Conservation (phyloP, 2,329 filamentous ascomycete species). For the Stemphylium beticola region DNA sequence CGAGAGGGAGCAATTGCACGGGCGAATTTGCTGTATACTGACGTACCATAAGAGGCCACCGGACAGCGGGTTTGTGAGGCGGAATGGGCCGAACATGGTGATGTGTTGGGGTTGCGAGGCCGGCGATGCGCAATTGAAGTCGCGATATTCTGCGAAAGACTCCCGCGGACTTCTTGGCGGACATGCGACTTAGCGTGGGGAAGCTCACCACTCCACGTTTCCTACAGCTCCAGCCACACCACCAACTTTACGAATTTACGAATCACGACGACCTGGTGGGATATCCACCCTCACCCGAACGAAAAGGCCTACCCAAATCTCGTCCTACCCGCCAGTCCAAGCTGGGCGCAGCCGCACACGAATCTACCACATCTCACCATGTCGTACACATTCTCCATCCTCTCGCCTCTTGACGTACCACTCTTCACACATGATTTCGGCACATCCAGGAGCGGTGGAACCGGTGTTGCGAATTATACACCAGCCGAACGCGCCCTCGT, state of each 20-base stretch:
- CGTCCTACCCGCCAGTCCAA: background rate
- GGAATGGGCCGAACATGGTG: conserved; percentile 51
- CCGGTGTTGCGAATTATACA: conserved; percentile 86
- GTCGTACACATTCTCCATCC: conserved; percentile 98
- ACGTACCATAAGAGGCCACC: conserved; percentile 49
- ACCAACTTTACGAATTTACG: conserved; percentile 1
- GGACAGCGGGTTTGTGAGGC: conserved; percentile 48
- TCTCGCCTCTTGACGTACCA: conserved; percentile 93
- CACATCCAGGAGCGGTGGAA: conserved; percentile 92
- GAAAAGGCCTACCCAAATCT: no score
- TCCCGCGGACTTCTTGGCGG: conserved; percentile 42
- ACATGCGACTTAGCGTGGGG: conserved; percentile 33
- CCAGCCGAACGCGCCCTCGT: conserved; percentile 92
- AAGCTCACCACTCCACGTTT: conserved; percentile 17
- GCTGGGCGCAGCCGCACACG: background rate
- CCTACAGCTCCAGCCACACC: background rate
- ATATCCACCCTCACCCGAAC: no score
- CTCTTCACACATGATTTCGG: conserved; percentile 98
- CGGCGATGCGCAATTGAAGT: conserved; percentile 12
- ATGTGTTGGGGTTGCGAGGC: conserved; percentile 22
- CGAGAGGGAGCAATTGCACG: background rate
- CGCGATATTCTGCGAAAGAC: conserved; percentile 33
- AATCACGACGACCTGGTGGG: background rate
- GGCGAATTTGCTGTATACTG: background rate
- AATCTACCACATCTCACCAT: conserved; percentile 55